phyloP scores from a whole-genome alignment of 768 basidiomycete genomes.

The Xerocomellus dryophilus region DNA sequence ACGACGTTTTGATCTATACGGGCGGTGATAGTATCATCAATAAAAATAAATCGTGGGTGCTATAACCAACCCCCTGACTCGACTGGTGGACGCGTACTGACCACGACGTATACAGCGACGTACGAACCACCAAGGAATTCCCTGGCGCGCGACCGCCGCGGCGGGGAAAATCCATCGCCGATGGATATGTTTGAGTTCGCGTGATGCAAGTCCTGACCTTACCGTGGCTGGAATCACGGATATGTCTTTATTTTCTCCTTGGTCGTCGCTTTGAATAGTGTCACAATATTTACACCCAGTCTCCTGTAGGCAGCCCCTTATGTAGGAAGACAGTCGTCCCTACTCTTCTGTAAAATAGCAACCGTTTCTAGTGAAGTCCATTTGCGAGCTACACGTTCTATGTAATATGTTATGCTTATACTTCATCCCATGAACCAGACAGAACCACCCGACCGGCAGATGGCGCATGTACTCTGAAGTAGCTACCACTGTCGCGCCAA shows the following conservation, averaged over 20 bases:
- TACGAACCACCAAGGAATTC: background rate
- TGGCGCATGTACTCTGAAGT: background rate
- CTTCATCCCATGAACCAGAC: constrained; percentile 3
- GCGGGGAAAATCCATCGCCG: background rate
- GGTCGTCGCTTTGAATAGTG: background rate
- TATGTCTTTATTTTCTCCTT: background rate
- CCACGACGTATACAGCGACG: background rate
- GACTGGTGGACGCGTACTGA: background rate
- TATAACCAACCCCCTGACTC: too few species aligned
- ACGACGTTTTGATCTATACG: constrained; percentile 53
- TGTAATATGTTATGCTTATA: background rate
- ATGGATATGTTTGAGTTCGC: background rate
- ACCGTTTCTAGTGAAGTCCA: background rate
- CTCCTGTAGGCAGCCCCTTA: too few species aligned
- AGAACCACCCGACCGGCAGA: constrained; percentile 8
- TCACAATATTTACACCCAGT: background rate
- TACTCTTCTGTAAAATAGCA: too few species aligned
- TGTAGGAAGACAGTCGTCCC: too few species aligned
- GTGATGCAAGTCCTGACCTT: background rate
- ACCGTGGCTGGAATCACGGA: background rate
- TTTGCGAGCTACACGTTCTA: constrained; percentile 3
- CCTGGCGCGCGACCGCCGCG: background rate
- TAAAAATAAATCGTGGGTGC: constrained; percentile 44
- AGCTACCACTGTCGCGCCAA: constrained; percentile 51
- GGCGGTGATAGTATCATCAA: constrained; percentile 52